Evolutionary conservation across 2,329 filamentous ascomycete genomes (phyloP), one percentile per base, ranked within the genome.

Genomic region (Thermothelomyces thermophilus): DNA sequence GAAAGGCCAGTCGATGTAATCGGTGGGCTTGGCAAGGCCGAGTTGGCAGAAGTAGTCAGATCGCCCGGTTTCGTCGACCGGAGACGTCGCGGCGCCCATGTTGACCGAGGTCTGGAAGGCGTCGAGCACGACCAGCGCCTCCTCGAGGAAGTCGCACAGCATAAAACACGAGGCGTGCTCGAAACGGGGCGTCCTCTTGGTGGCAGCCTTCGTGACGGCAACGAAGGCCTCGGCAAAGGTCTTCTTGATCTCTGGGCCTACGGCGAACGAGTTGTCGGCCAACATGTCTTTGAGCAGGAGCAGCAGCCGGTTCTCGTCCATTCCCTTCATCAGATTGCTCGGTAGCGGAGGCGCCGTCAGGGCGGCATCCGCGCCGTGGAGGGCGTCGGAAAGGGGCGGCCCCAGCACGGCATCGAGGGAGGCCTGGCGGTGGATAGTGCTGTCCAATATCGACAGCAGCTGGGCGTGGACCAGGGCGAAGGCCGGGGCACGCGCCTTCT

Each of bases 91-190:
- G 3, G 64, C 52, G 45, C 58, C 64, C n/a, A 68, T 65, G n/a
- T 66, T 64, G 2, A 55, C 46, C 16, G 31, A 49, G 22, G 51
- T 52, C 36, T 71, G 69, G 52, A 74, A 73, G 42, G 69, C 64
- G 50, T 76, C 70, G 53, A 77, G 77, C 35, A 89, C 82, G 14
- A 80, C 72, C 44, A 95, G 71, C 1, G 84, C 77, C 66, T 95
- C 90, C 63, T 95, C 88, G 22, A 95, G 71, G 57, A 95, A 90
- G 65, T 96, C 90, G 63, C 90, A 91, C n/a, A 95, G 73, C 9
- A 88, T 86, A 63, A 93, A 93, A 65, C 89, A 94, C 16, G 88
- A 86, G 55, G 82, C 82, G 62, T 89, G 87, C 64, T 94, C 84
- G 63, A 85, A 95, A 48, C 87, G 74, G 0, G 88, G 90, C 0